Base-by-base conservation (phyloP, 257 asterid species). In the Galeopsis tetrahit region DNA sequence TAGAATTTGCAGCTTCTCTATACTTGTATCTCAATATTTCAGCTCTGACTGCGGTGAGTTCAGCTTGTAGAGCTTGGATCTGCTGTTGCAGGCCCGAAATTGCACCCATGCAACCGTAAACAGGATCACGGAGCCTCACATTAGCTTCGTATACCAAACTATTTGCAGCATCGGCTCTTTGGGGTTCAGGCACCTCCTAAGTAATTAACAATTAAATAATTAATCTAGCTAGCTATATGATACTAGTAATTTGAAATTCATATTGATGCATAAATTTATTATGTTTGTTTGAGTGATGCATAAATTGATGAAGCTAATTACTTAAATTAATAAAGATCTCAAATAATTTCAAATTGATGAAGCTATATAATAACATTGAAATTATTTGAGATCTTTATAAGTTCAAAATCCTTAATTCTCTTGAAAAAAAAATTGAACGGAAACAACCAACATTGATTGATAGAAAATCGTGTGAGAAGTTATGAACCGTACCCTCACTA, bases 101-200 rank as follows among this genome's bases (percentile, higher is more conserved):
- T 7, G 95, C 98, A 33, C 97, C 98, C 98, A 90, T 93, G 95
- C 97, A 90, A 40, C 98, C 98, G 11, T 93, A 93, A 0, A 93
- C 91, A 0, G 98, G 98, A 81, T 93, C 97, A 21, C 96, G 75
- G 5, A 93, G 85, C 82, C 98, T 79, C 68, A 90, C 95, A 42
- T 93, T 93, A 14, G 98, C 98, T 77, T 93, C 98, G 62, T 90
- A 93, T 0, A 93, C 96, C 75, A 93, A 86, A 64, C 98, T 90
- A 69, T 93, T 93, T 10, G 98, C 93, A 0, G 98, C 95, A 75
- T 93, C 98, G 0, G 87, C 93, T 72, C 97, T 82, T 74, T 93
- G 97, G 6, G 76, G 48, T 52, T 86, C 96, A 0, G 92, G 80
- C 53, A 90, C 98, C 70, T 93, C 98, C 98, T 92, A 78, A 7